Evolutionary conservation across 2,329 filamentous ascomycete genomes (phyloP).

Genomic region (Aschersonia sp.): DNA sequence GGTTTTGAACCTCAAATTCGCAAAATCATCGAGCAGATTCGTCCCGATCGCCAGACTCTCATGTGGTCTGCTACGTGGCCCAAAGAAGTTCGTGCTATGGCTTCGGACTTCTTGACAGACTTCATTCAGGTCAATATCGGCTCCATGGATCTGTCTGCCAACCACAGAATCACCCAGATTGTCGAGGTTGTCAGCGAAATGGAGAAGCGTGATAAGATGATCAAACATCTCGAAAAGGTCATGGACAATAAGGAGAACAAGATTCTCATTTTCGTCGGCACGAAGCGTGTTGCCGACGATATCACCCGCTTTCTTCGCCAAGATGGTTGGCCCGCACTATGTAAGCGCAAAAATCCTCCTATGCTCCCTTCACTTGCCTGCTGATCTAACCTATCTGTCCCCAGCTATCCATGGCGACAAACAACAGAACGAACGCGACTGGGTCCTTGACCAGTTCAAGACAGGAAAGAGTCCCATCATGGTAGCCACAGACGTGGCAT

Average conservation of each 20-base stretch:
- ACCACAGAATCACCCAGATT: slow-evolving; percentile 94
- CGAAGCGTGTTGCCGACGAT: slow-evolving; percentile 92
- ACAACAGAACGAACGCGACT: slow-evolving; percentile 98
- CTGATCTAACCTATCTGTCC: not conserved
- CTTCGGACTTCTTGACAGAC: slow-evolving; percentile 79
- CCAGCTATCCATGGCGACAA: slow-evolving; percentile 96
- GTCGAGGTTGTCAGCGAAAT: slow-evolving; percentile 93
- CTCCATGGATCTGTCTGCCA: slow-evolving; percentile 88
- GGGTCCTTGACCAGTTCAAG: slow-evolving; percentile 99
- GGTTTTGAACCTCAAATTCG: slow-evolving; percentile 99
- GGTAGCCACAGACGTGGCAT: slow-evolving; percentile 99
- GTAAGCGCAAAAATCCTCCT: slow-evolving; percentile 36
- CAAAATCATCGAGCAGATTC: slow-evolving; percentile 96
- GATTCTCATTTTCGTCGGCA: slow-evolving; percentile 83
- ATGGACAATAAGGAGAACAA: slow-evolving; percentile 97
- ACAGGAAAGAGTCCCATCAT: slow-evolving; percentile 98
- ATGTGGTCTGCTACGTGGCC: slow-evolving; percentile 99
- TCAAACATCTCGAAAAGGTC: slow-evolving; percentile 92
- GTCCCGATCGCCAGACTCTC: slow-evolving; percentile 94
- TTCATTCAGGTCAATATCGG: slow-evolving; percentile 99
- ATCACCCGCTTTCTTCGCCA: slow-evolving; percentile 96
- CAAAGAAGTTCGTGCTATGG: slow-evolving; percentile 90
- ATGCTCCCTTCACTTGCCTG: not conserved
- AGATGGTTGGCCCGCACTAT: slow-evolving; percentile 94
- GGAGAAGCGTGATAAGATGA: slow-evolving; percentile 96